Conservation (phyloP, 371 early-diverging fungal genomes). For the Homolaphlyctis polyrhiza region DNA sequence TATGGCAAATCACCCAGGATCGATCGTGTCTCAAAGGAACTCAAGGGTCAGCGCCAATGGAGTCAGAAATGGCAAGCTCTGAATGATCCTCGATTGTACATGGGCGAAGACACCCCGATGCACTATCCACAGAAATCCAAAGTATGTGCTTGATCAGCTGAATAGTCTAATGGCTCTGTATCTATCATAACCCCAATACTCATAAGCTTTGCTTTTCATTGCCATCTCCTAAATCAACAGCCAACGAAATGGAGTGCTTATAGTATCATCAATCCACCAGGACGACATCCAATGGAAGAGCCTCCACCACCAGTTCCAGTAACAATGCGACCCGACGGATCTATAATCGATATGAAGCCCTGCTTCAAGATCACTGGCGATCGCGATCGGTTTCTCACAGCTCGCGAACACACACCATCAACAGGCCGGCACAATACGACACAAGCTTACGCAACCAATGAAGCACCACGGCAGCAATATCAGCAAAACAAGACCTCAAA, state of each 20-base stretch:
- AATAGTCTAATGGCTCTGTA: too few relatives aligned
- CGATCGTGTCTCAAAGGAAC: slow-evolving; percentile 32
- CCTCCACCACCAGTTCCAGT: too few relatives aligned
- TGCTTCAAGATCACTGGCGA: not conserved
- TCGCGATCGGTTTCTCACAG: not conserved
- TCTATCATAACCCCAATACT: not conserved
- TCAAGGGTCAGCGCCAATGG: slow-evolving; percentile 31
- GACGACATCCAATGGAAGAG: not conserved
- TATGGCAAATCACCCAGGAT: too few relatives aligned
- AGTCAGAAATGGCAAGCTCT: slow-evolving; percentile 28
- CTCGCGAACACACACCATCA: not conserved
- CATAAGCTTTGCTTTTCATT: not conserved
- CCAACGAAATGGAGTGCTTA: slow-evolving; percentile 22
- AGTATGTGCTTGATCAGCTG: not conserved
- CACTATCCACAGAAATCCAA: not conserved
- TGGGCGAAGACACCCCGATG: slow-evolving; percentile 5
- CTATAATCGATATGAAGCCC: not conserved
- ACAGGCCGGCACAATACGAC: not conserved
- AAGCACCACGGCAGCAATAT: not conserved
- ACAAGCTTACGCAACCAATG: not conserved
- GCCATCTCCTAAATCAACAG: slow-evolving; percentile 6
- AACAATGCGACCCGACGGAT: too few relatives aligned
- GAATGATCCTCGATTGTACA: slow-evolving; percentile 31
- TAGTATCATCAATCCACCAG: slow-evolving; percentile 21
- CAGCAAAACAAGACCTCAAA: not conserved